Base-by-base conservation (phyloP, 2,329 filamentous ascomycete genomes). In the Cordyceps farinosa region DNA sequence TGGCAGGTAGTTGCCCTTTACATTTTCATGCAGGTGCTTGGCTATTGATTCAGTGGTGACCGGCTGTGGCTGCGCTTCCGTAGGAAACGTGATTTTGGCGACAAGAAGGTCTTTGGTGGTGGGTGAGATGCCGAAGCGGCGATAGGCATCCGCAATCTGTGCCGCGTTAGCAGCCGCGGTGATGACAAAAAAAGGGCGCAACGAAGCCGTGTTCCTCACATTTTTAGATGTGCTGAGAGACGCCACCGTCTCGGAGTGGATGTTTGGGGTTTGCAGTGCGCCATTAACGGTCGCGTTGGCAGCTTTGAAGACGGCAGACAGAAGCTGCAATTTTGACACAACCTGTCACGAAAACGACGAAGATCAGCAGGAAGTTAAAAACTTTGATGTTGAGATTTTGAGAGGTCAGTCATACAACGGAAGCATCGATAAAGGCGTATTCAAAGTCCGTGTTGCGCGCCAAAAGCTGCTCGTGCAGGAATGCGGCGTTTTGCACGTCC, bases 381-480 rank as follows among this genome's bases (percentile, higher is more conserved):
- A 32, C 15, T 4, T 7, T 3, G 5, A 10, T 5, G 5, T 22
- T 17, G 2, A 27, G 30, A 29, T n/a, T 10, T 3, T 4, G 2
- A 13, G 32, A 30, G 45, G 10, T 2, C 15, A n/a, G 50, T 5
- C 60, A 17, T 81, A 93, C 89, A 74, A 90, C 85, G 52, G 85
- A 87, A 27, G 92, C 92, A 77, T 99, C 94, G 53, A 99, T 84
- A 68, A 99, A 90, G 40, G 93, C 92, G 80, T 98, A 98, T 76
- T 98, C 92, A 70, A 93, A 98, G 9, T 89, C 88, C 11, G 85
- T 72, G 72, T 98, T 97, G 59, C 91, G 90, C 6, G 86, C 84
- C n/a, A 98, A 81, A 5, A 99, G 85, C 77, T 97, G 93, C 69
- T 88, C 82, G 59, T 92, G 89, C 50, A 99, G 81, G 71, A 89